phyloP scores from a whole-genome alignment of 352 stramenopile genomes.

The Pythium phragmiticola region DNA sequence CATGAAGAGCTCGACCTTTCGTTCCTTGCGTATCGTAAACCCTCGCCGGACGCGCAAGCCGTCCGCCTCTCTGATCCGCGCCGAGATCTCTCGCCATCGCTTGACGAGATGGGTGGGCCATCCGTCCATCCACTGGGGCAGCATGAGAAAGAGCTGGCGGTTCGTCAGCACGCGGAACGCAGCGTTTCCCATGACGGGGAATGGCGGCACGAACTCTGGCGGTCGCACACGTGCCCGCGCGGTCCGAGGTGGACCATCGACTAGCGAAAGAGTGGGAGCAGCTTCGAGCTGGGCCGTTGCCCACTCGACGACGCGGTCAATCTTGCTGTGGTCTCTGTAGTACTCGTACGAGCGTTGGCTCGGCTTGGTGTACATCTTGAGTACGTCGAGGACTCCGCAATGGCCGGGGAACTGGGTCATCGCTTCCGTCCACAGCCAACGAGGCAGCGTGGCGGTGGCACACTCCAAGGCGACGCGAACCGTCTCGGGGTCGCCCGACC shows the following conservation, averaged over 20 bases:
- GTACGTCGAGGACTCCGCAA: not conserved
- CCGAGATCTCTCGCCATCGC: not conserved
- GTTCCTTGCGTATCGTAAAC: not conserved
- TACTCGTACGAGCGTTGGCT: not conserved
- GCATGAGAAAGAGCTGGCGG: not conserved
- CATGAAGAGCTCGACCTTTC: conserved; percentile 10
- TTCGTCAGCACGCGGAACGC: not conserved
- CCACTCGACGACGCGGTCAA: not conserved
- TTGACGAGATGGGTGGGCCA: not conserved
- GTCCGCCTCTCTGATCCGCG: not conserved
- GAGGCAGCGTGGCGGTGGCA: not conserved
- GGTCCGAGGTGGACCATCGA: not conserved
- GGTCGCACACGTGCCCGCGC: too few species aligned
- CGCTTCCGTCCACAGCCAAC: not conserved
- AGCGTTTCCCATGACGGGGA: not conserved
- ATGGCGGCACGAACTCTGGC: not conserved
- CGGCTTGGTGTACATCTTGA: not conserved
- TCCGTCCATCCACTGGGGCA: not conserved
- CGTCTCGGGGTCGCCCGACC: not conserved
- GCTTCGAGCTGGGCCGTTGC: not conserved
- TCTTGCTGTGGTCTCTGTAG: not conserved
- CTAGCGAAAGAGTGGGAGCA: not conserved
- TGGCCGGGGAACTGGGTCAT: not conserved
- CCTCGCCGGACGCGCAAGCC: not conserved
- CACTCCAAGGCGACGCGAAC: not conserved